Percentiles rank a stretch among this genome's conserved stretches.
Conservation (phyloP, 192 early-diverging fungal species). For the Dimargaris xerosporica region DNA sequence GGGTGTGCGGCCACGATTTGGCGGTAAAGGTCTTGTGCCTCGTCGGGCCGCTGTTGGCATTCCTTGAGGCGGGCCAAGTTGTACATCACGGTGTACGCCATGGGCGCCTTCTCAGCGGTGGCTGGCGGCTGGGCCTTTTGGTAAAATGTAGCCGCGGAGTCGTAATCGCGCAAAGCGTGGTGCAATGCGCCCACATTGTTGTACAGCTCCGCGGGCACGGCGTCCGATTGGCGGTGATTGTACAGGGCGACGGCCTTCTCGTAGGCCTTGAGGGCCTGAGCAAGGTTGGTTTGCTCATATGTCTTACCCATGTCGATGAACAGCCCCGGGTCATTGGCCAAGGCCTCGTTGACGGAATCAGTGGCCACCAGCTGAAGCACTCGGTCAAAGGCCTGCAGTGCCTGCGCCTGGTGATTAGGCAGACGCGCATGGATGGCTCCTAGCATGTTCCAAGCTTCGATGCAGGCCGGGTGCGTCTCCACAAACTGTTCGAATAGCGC, state of each 20-base stretch:
- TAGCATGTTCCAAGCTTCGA: slow-evolving; percentile 43
- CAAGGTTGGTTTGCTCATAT: slow-evolving; percentile 37
- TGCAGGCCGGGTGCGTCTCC: slow-evolving; percentile 39
- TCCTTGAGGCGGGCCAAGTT: slow-evolving; percentile 65
- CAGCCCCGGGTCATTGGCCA: slow-evolving; percentile 24
- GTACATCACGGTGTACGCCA: slow-evolving; percentile 42
- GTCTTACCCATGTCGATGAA: slow-evolving; percentile 48
- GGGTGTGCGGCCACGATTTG: slow-evolving; percentile 45
- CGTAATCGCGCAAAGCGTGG: slow-evolving; percentile 35
- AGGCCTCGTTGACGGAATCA: slow-evolving; percentile 32
- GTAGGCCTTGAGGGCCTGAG: slow-evolving; percentile 29
- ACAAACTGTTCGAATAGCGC: slow-evolving; percentile 41
- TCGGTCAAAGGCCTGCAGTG: slow-evolving; percentile 45
- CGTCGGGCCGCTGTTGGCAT: slow-evolving; percentile 28
- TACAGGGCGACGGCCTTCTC: slow-evolving; percentile 24
- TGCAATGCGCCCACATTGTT: slow-evolving; percentile 78
- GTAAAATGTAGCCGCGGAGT: slow-evolving; percentile 14
- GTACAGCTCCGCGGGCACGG: slow-evolving; percentile 39
- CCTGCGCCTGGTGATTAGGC: slow-evolving; percentile 47
- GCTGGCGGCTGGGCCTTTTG: slow-evolving; percentile 11
- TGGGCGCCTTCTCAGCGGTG: slow-evolving; percentile 8
- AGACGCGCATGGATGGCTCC: slow-evolving; percentile 43
- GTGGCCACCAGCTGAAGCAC: slow-evolving; percentile 38
- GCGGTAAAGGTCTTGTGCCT: slow-evolving; percentile 51
- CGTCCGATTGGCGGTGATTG: slow-evolving; percentile 17